phyloP scores from a whole-genome alignment of 306 rosid species.

The Fagus crenata region DNA sequence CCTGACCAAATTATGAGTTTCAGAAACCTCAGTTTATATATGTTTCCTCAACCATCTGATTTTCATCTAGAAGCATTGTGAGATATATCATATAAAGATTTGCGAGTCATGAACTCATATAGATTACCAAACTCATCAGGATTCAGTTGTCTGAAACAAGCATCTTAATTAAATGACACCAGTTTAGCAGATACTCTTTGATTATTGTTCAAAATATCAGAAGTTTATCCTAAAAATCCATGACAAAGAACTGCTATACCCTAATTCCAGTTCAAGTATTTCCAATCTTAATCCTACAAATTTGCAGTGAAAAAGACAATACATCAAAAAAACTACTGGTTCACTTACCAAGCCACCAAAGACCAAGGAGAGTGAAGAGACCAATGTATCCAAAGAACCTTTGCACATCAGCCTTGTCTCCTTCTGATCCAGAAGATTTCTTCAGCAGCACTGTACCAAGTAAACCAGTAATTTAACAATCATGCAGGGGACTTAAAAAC shows the following conservation, averaged over 20 bases:
- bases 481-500: not conserved
- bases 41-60: not conserved
- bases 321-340: not conserved
- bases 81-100: not conserved
- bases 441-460: slow-evolving; percentile 60
- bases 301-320: not conserved
- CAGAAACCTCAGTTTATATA: slow-evolving; percentile 1
- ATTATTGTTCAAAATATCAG: not conserved
- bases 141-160: not conserved
- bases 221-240: not conserved
- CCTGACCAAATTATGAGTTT: not conserved
- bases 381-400: slow-evolving; percentile 74
- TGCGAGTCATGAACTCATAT: not conserved
- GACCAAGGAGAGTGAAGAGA: slow-evolving; percentile 63
- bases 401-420: slow-evolving; percentile 66
- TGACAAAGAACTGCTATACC: not conserved
- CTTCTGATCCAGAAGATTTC: slow-evolving; percentile 67
- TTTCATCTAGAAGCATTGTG: not conserved
- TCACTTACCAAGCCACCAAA: slow-evolving; percentile 83
- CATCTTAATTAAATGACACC: not conserved
- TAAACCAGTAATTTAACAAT: slow-evolving; percentile 18
- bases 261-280: slow-evolving; percentile 1
- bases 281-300: not conserved
- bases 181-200: not conserved
- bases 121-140: not conserved